Base-by-base conservation (phyloP, 1,284 basidiomycete species). In the Rhodotorula sp. region DNA sequence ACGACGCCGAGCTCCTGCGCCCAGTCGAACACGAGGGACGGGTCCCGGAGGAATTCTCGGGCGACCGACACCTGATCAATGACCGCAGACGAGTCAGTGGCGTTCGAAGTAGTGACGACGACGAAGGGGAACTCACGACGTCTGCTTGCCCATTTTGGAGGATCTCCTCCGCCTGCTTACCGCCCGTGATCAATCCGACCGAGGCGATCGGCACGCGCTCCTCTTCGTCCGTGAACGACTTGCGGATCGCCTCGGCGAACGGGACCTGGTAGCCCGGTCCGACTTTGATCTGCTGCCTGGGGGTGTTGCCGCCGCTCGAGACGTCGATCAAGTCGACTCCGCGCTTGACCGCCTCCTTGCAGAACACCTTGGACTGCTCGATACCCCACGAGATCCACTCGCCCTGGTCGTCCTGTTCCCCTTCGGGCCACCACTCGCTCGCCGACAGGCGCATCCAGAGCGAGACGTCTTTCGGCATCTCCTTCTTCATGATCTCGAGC, bases 371-470 rank as follows among this genome's bases (percentile, higher is more conserved):
- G 78, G 86, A 90, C 81, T 93, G 91, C 80, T 91, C 88, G 64
- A 91, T 84, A 20, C 90, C 91, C 89, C 90, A 92, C 65, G 86
- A 84, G 68, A 83, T 85, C 86, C 87, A 90, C 65, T 82, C 80
- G 26, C 86, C 88, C 74, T 85, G 84, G 77, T 90, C 89, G 67
- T 84, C 84, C 76, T 85, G 84, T 78, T 90, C 89, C 3, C 87
- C 86, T 0, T 87, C 86, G 69, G 89, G 87, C n/a, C 87, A 87
- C 90, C 90, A 92, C 76, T 93, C 91, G 5, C 85, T 86, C 15
- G 89, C 91, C 74, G 87, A 89, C 69, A 93, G 84, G 64, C 91
- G 85, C 64, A 89, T 86, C 80, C 92, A 91, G 10, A 94, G 83
- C 3, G 91, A 90, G 71, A 87, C 87, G 67, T 86, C 77, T 21